phyloP scores from a whole-genome alignment of 2,329 filamentous ascomycete genomes.

The Alternaria panax region DNA sequence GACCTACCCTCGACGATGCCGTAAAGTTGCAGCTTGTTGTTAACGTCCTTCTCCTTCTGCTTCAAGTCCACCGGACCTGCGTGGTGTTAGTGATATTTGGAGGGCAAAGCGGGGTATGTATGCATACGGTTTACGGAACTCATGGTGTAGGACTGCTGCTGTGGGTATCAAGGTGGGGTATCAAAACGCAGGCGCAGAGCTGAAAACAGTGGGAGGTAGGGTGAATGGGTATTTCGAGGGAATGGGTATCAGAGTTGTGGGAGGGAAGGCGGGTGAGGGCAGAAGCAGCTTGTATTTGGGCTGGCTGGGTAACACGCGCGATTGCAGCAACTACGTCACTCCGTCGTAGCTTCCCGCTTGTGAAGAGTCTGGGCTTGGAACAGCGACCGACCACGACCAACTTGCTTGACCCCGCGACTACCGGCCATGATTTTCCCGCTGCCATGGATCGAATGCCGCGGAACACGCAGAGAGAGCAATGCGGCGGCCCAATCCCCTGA shows the following conservation, averaged over 20 bases:
- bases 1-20: conserved; percentile 76
- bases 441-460: conserved; percentile 3
- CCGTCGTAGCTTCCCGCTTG: conserved; percentile 18
- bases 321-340: conserved; percentile 25
- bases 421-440: conserved; percentile 1
- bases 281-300: conserved; percentile 30
- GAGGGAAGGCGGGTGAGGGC: conserved; percentile 14
- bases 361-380: conserved; percentile 13
- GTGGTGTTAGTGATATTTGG: conserved; percentile 65
- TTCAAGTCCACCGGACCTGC: conserved; percentile 71
- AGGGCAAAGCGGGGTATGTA: conserved; percentile 3
- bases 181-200: conserved; percentile 37
- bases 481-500: conserved; percentile 5
- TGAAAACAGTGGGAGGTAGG: conserved; percentile 29
- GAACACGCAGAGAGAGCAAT: neutral
- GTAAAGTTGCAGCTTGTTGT: conserved; percentile 92
- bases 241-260: conserved; percentile 17
- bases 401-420: conserved; percentile 14
- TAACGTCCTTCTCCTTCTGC: conserved; percentile 83
- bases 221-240: conserved; percentile 14
- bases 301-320: conserved; percentile 18
- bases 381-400: conserved; percentile 3
- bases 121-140: conserved; percentile 38
- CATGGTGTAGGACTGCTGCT: conserved; percentile 31
- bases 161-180: conserved; percentile 41